Percentiles rank a stretch among this genome's conserved stretches.
Conservation (phyloP, 2,329 filamentous ascomycete genomes). For the Neonectria sp. region DNA sequence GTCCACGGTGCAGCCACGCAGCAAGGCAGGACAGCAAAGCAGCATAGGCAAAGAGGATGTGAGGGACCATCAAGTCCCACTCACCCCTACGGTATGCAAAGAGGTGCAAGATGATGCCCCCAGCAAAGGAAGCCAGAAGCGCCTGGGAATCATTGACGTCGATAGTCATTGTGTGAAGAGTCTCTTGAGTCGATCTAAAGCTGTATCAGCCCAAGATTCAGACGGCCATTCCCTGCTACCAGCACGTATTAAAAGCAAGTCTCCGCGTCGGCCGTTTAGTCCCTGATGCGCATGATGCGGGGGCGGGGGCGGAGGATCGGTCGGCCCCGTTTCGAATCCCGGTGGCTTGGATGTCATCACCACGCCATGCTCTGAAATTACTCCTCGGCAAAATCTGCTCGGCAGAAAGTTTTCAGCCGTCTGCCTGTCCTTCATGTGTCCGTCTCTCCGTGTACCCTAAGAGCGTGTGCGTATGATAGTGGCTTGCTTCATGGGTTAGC, state of each 20-base stretch:
- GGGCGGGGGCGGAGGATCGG: not conserved
- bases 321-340: not conserved
- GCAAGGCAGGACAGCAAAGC: not conserved
- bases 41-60: slow-evolving; percentile 26
- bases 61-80: slow-evolving; percentile 41
- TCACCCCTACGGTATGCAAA: slow-evolving; percentile 45
- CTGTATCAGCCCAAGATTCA: not conserved
- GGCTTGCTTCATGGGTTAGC: not conserved
- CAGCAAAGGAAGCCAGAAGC: not conserved
- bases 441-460: not conserved
- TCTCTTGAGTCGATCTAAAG: not conserved
- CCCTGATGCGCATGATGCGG: not conserved
- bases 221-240: not conserved
- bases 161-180: not conserved
- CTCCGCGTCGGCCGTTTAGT: not conserved
- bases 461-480: not conserved
- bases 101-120: slow-evolving; percentile 33
- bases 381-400: not conserved
- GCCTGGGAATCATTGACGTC: not conserved
- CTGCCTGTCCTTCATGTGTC: no score
- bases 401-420: not conserved
- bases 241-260: not conserved
- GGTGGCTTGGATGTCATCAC: not conserved
- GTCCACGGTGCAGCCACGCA: not conserved
- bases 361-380: not conserved